Evolutionary conservation across 768 basidiomycete species (phyloP).

Genomic region (Lentinula edodes): DNA sequence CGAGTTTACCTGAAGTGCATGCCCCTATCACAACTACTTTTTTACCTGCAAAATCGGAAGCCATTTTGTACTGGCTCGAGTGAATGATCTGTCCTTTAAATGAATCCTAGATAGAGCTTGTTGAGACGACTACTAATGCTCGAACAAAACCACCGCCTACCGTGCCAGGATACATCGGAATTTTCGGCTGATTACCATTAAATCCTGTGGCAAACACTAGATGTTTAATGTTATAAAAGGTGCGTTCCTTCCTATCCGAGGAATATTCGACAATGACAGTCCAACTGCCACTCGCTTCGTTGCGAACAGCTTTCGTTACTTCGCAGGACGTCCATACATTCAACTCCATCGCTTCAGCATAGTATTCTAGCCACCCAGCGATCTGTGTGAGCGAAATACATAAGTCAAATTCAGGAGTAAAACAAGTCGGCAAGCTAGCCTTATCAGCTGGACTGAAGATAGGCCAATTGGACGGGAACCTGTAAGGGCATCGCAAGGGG

Average conservation of each 20-base stretch:
- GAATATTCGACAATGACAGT: slow-evolving; percentile 26
- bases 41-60: slow-evolving; percentile 56
- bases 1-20: slow-evolving; percentile 47
- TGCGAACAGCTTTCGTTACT: slow-evolving; percentile 28
- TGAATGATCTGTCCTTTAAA: slow-evolving; percentile 64
- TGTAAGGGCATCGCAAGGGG: slow-evolving; percentile 13
- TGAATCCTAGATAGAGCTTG: slow-evolving; percentile 30
- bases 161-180: background rate
- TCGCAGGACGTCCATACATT: slow-evolving; percentile 45
- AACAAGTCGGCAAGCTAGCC: slow-evolving; percentile 16
- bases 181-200: background rate
- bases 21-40: slow-evolving; percentile 68
- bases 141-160: background rate
- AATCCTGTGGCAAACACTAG: slow-evolving; percentile 48
- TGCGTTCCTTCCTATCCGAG: slow-evolving; percentile 26
- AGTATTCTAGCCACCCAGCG: slow-evolving; percentile 64
- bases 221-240: slow-evolving; percentile 37
- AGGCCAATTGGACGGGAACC: slow-evolving; percentile 58
- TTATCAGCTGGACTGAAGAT: slow-evolving; percentile 52
- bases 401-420: background rate
- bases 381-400: slow-evolving; percentile 25
- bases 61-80: slow-evolving; percentile 49
- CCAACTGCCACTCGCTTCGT: slow-evolving; percentile 30
- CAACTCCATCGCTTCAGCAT: slow-evolving; percentile 43
- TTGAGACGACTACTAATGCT: background rate